Percentiles rank a stretch among this genome's conserved stretches.
Evolutionary conservation across 208 protist species (phyloP).

Genomic region (Tritrichomonas foetus): DNA sequence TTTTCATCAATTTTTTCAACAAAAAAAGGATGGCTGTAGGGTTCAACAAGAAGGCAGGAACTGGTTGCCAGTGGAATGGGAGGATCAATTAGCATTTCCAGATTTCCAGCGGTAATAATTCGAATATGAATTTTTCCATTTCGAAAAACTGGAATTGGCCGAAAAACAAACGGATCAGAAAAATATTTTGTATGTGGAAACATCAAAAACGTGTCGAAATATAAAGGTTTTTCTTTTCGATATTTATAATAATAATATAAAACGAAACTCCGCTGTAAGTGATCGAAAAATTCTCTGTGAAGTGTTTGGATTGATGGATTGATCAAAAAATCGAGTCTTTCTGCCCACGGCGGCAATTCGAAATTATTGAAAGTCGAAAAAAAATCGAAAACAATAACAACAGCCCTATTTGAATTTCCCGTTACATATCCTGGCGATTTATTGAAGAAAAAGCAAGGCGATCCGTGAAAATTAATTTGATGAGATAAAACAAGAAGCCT

Average conservation of each 20-base stretch:
- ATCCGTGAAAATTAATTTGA: background rate
- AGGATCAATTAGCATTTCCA: background rate
- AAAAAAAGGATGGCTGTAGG: background rate
- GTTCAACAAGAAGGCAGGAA: background rate
- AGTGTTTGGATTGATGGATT: background rate
- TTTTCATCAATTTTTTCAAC: background rate
- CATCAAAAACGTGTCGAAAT: conserved; percentile 10
- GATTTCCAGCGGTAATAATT: background rate
- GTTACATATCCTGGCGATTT: background rate
- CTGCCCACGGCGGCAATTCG: background rate
- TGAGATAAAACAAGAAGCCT: background rate
- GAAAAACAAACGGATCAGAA: background rate
- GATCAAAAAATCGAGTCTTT: background rate
- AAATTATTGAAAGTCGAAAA: background rate
- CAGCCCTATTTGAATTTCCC: background rate
- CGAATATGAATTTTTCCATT: background rate
- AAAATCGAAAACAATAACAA: background rate
- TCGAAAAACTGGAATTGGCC: background rate
- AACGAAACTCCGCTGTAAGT: background rate
- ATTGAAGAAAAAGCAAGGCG: background rate
- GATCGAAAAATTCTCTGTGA: background rate
- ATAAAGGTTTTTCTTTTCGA: background rate
- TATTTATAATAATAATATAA: background rate
- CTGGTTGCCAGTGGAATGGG: background rate
- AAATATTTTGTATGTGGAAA: background rate